These are phyloP conservation scores for Protoeuglena noctilucae DNA, from an alignment of 139 green algal species.

Conservation along the genomic window DNA sequence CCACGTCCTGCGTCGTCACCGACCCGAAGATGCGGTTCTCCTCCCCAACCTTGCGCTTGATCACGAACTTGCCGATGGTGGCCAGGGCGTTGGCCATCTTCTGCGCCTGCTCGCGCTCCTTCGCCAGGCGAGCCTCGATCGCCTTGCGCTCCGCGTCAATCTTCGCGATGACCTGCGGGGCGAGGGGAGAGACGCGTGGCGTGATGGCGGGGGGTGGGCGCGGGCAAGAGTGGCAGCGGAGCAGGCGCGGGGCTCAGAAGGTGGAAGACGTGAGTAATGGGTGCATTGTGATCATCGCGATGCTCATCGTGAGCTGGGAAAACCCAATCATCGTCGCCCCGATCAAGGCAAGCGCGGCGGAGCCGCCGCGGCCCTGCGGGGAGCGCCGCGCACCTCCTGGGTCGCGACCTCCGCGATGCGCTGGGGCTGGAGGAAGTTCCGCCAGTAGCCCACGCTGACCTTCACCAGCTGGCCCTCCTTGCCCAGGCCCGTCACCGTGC, in stretches of 20 bases:
- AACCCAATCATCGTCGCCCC: no score
- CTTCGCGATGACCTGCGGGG: not conserved
- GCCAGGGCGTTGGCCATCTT: not conserved
- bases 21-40: not conserved
- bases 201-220: no score
- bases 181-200: no score
- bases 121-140: not conserved
- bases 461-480: constrained; percentile 1
- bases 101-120: not conserved
- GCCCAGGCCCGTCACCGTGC: not conserved
- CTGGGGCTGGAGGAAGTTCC: not conserved
- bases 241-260: no score
- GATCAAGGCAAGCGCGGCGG: no score
- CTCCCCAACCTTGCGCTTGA: constrained; percentile 2
- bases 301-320: no score
- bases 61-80: constrained; percentile 4
- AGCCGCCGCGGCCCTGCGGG: no score
- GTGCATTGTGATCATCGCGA: no score
- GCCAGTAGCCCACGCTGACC: not conserved
- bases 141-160: not conserved
- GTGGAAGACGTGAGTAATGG: no score
- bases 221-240: no score
- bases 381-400: not conserved
- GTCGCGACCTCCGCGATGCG: constrained; percentile 1
- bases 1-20: not conserved